phyloP scores from a whole-genome alignment of 1,284 basidiomycete genomes.

The Megacollybia platyphylla region DNA sequence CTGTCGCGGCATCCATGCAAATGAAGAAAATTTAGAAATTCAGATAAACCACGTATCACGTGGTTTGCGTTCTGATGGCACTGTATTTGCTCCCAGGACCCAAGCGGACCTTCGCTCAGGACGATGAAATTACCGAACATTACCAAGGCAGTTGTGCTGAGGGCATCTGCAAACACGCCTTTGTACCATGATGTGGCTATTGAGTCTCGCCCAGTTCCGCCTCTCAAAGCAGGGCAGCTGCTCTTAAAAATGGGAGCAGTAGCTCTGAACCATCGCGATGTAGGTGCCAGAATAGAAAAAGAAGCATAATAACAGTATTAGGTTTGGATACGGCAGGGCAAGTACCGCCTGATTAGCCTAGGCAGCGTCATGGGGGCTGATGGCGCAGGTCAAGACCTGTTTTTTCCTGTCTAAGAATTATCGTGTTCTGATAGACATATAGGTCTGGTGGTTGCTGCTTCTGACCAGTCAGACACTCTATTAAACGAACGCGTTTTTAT shows the following conservation, averaged over 20 bases:
- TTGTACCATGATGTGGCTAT: constrained; percentile 42
- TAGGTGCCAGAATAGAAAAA: constrained; percentile 20
- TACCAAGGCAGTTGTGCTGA: constrained; percentile 28
- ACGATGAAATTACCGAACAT: neutral
- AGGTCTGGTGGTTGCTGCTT: constrained; percentile 55
- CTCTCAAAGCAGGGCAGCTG: constrained; percentile 42
- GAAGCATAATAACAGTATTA: constrained; percentile 14
- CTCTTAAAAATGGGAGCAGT: constrained; percentile 57
- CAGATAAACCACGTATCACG: no score
- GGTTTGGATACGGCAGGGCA: constrained; percentile 65
- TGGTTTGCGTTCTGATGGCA: no score
- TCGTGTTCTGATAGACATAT: neutral
- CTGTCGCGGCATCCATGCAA: constrained; percentile 21
- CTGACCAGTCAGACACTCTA: constrained; percentile 37
- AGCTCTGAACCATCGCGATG: constrained; percentile 74
- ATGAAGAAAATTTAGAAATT: no score
- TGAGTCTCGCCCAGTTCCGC: constrained; percentile 31
- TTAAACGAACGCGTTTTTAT: constrained; percentile 64
- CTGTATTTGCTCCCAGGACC: no score
- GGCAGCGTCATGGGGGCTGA: constrained; percentile 62
- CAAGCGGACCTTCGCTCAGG: no score
- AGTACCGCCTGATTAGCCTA: constrained; percentile 54
- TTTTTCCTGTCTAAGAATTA: neutral
- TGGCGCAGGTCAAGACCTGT: constrained; percentile 44
- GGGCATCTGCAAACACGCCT: constrained; percentile 16